Evolutionary conservation across 169 alveolate species (phyloP).

Genomic region (Toxoplasma gondii): DNA sequence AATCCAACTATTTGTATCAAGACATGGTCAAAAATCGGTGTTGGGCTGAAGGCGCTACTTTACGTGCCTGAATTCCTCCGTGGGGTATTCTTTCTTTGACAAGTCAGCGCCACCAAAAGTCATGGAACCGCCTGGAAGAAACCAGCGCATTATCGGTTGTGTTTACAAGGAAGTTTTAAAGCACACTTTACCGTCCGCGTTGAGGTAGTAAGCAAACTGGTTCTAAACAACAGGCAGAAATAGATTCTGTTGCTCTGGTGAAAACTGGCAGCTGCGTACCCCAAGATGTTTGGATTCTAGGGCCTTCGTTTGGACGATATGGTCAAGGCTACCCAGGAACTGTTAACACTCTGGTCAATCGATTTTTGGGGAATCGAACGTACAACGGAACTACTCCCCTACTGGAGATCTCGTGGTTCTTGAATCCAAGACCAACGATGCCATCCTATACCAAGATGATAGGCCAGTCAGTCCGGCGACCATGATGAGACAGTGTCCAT

Average conservation of each 20-base stretch:
- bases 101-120: constrained; percentile 71
- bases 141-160: neutral
- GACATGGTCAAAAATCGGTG: neutral
- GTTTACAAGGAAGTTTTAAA: neutral
- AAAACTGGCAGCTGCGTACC: neutral
- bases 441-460: constrained; percentile 62
- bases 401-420: constrained; percentile 64
- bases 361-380: neutral
- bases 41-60: neutral
- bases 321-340: constrained; percentile 17
- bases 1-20: constrained; percentile 53
- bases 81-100: constrained; percentile 54
- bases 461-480: neutral
- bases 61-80: constrained; percentile 63
- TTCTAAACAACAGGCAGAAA: constrained; percentile 12
- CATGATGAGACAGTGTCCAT: neutral
- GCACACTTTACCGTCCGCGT: constrained; percentile 47
- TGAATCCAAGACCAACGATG: constrained; percentile 72
- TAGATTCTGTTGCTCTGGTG: neutral
- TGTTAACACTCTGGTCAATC: neutral
- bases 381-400: constrained; percentile 68
- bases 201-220: constrained; percentile 63
- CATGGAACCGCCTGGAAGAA: constrained; percentile 52
- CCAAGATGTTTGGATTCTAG: constrained; percentile 56
- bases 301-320: constrained; percentile 42